A percentile compares a stretch with the other conserved stretches of the same genome.
phyloP scores from a whole-genome alignment of 331 rosid species.

The Ulmus americana region DNA sequence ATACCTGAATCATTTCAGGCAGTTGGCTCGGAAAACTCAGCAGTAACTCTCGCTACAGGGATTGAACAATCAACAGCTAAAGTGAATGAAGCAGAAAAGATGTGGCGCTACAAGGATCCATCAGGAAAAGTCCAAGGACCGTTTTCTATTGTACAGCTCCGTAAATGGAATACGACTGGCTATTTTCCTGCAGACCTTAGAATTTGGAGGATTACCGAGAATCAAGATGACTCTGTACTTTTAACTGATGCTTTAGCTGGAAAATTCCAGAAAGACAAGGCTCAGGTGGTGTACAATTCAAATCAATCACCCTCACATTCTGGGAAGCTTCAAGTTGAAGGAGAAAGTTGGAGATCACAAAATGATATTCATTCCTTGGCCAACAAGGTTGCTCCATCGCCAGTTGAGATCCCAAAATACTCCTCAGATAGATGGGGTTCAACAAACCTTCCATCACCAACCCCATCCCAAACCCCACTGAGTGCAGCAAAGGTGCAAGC shows the following conservation, averaged over 20 bases:
- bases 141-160: slow-evolving; percentile 78
- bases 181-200: slow-evolving; percentile 79
- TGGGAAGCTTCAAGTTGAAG: slow-evolving; percentile 47
- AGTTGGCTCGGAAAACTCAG: slow-evolving; percentile 36
- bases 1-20: slow-evolving; percentile 36
- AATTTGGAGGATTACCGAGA: slow-evolving; percentile 68
- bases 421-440: slow-evolving; percentile 64
- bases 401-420: slow-evolving; percentile 58
- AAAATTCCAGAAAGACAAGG: slow-evolving; percentile 55
- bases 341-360: slow-evolving; percentile 52
- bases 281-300: slow-evolving; percentile 40
- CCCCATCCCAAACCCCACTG: slow-evolving; percentile 57
- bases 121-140: slow-evolving; percentile 96
- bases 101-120: slow-evolving; percentile 89
- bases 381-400: slow-evolving; percentile 38
- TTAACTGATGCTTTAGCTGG: slow-evolving; percentile 73
- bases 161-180: slow-evolving; percentile 95
- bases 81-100: slow-evolving; percentile 72
- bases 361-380: slow-evolving; percentile 33
- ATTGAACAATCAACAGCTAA: slow-evolving; percentile 36
- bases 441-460: slow-evolving; percentile 88
- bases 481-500: slow-evolving; percentile 45
- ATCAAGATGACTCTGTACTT: slow-evolving; percentile 62
- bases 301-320: slow-evolving; percentile 36
- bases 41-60: slow-evolving; percentile 36